Percentiles rank a stretch among this genome's conserved stretches.
Evolutionary conservation across 2,329 filamentous ascomycete genomes (phyloP).

Genomic region (Lasiodiplodia sp.): DNA sequence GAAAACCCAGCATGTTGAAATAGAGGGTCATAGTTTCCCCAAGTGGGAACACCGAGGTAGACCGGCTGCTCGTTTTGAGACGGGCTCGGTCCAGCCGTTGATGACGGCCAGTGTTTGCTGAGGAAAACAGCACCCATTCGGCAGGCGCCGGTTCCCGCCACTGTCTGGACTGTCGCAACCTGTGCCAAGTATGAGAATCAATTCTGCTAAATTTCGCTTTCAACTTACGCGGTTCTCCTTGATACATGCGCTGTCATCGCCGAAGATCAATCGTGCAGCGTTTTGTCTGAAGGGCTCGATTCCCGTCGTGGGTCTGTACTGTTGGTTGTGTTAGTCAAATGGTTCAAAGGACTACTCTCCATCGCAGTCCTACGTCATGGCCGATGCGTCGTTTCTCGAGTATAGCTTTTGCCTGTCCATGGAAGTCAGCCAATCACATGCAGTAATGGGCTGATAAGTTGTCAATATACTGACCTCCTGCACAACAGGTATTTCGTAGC

Average conservation of each 20-base stretch:
- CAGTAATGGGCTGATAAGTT: neutral
- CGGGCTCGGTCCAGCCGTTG: neutral
- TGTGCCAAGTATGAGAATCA: neutral
- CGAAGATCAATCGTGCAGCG: neutral
- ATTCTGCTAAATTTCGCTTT: neutral
- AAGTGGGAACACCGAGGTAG: neutral
- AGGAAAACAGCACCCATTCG: neutral
- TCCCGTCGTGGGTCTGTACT: neutral
- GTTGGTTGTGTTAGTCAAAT: neutral
- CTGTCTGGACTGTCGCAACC: neutral
- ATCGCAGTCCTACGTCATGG: neutral
- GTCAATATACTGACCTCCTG: neutral
- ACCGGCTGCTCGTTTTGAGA: neutral
- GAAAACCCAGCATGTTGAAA: neutral
- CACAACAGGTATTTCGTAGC: neutral
- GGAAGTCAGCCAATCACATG: neutral
- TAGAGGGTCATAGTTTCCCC: neutral
- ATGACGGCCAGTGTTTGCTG: neutral
- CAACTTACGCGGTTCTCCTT: neutral
- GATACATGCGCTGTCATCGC: neutral
- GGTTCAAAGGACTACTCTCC: neutral
- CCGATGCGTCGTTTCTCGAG: neutral
- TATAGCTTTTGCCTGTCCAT: neutral
- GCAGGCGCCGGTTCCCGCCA: neutral
- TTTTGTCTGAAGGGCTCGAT: neutral